A percentile compares a stretch with the other conserved stretches of the same genome.
phyloP scores from a whole-genome alignment of 257 asterid species.

The Striga asiatica region DNA sequence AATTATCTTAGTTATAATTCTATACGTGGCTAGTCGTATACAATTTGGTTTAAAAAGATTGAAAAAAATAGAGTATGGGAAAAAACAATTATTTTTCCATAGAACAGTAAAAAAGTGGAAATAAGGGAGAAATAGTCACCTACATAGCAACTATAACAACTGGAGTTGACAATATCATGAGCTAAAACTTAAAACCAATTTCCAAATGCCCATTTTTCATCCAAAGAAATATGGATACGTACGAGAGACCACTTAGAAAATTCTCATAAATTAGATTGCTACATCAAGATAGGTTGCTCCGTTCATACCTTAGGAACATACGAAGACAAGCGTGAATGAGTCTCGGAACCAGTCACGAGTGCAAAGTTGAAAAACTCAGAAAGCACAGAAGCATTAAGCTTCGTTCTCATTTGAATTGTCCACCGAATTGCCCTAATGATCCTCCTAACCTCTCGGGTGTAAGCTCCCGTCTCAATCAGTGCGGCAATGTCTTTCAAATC shows the following conservation, averaged over 20 bases:
- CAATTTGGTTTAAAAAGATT: background rate
- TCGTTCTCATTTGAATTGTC: constrained; percentile 61
- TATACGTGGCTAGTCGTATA: background rate
- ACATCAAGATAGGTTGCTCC: background rate
- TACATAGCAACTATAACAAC: background rate
- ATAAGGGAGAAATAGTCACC: no score
- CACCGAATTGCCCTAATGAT: constrained; percentile 60
- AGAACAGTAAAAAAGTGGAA: no score
- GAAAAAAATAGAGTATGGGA: background rate
- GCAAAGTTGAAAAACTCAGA: constrained; percentile 46
- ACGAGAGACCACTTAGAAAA: background rate
- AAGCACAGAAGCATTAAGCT: constrained; percentile 49
- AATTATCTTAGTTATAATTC: no score
- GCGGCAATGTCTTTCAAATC: constrained; percentile 73
- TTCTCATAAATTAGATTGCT: background rate
- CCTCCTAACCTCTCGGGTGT: constrained; percentile 65
- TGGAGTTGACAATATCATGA: background rate
- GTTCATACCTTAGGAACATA: constrained; percentile 53
- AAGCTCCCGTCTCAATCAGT: constrained; percentile 73
- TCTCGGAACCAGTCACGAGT: constrained; percentile 66
- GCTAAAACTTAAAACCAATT: background rate
- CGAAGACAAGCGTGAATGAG: constrained; percentile 44
- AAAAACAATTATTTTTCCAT: constrained; percentile 3
- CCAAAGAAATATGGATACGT: background rate
- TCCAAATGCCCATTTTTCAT: background rate